Conservation (phyloP, 2,329 filamentous ascomycete species). For the Monosporascus sp. region DNA sequence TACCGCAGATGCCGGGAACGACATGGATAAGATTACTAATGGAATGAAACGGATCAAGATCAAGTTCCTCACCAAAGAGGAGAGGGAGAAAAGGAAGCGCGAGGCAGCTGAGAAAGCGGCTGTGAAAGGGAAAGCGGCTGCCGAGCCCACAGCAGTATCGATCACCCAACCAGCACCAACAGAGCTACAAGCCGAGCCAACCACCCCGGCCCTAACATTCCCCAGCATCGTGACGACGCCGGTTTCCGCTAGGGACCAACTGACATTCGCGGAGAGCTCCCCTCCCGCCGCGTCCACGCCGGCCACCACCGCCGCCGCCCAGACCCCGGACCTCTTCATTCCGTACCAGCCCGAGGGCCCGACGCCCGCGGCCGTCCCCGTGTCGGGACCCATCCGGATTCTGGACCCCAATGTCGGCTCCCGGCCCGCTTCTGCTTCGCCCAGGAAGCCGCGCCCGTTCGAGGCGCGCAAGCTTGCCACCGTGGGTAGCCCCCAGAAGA, state of each 20-base stretch:
- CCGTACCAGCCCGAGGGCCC: slow-evolving; percentile 53
- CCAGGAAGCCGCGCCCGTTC: background rate
- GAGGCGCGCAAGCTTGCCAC: background rate
- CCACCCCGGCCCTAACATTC: background rate
- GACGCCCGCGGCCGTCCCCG: slow-evolving; percentile 30
- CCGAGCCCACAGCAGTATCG: background rate
- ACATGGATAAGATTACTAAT: slow-evolving; percentile 50
- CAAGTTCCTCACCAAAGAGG: slow-evolving; percentile 53
- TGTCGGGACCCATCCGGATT: slow-evolving; percentile 19
- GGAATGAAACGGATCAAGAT: slow-evolving; percentile 61
- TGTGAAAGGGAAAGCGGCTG: slow-evolving; percentile 10
- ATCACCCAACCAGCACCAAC: background rate
- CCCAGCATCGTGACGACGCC: background rate
- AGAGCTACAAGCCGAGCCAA: background rate
- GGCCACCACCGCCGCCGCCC: background rate
- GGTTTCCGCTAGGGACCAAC: background rate
- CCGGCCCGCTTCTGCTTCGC: background rate
- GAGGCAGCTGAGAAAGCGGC: slow-evolving; percentile 43
- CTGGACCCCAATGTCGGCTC: slow-evolving; percentile 19
- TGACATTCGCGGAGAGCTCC: background rate
- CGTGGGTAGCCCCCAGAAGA: background rate
- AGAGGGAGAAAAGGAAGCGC: slow-evolving; percentile 50
- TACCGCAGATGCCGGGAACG: slow-evolving; percentile 24
- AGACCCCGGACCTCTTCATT: slow-evolving; percentile 40
- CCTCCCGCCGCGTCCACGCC: slow-evolving; percentile 9